These are phyloP conservation scores for Xylariaceae sp. DNA, from an alignment of 2,329 filamentous ascomycete genomes.

Conservation along the genomic window DNA sequence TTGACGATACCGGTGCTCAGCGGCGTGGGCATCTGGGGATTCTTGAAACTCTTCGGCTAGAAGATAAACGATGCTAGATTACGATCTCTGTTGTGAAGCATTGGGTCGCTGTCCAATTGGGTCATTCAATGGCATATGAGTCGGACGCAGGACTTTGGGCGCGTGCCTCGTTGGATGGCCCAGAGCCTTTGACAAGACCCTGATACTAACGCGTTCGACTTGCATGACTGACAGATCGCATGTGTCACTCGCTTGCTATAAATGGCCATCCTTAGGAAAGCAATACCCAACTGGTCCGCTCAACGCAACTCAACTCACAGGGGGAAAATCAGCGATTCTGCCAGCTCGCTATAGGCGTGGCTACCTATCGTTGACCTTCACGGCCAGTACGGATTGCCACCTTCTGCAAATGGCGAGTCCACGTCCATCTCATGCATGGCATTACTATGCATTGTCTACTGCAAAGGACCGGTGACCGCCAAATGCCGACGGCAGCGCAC, in stretches of 20 bases:
- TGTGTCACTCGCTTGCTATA: constrained; percentile 5
- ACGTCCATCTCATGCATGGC: constrained; percentile 18
- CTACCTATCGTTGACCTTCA: constrained; percentile 13
- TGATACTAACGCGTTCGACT: constrained; percentile 10
- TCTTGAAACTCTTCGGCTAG: constrained; percentile 78
- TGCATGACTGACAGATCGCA: constrained; percentile 9
- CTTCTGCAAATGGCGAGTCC: constrained; percentile 12
- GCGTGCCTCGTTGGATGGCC: constrained; percentile 11
- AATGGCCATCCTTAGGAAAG: constrained; percentile 2
- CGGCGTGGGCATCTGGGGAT: constrained; percentile 82
- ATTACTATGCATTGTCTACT: constrained; percentile 13
- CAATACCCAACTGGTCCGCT: constrained; percentile 8
- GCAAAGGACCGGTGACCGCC: constrained; percentile 12
- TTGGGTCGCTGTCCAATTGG: constrained; percentile 3
- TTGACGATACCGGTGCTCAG: constrained; percentile 91
- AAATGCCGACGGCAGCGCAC: constrained; percentile 17
- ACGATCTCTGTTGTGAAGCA: constrained; percentile 10
- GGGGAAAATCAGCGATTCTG: constrained; percentile 5
- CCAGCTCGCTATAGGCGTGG: constrained; percentile 22
- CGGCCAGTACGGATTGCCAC: constrained; percentile 16
- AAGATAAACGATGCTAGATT: constrained; percentile 14
- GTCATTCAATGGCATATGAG: constrained; percentile 1
- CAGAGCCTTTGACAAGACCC: constrained; percentile 12
- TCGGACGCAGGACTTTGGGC: constrained; percentile 2
- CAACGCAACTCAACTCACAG: constrained; percentile 1